Evolutionary conservation across 345 rosid species (phyloP).

Genomic region (Barbarea vulgaris): DNA sequence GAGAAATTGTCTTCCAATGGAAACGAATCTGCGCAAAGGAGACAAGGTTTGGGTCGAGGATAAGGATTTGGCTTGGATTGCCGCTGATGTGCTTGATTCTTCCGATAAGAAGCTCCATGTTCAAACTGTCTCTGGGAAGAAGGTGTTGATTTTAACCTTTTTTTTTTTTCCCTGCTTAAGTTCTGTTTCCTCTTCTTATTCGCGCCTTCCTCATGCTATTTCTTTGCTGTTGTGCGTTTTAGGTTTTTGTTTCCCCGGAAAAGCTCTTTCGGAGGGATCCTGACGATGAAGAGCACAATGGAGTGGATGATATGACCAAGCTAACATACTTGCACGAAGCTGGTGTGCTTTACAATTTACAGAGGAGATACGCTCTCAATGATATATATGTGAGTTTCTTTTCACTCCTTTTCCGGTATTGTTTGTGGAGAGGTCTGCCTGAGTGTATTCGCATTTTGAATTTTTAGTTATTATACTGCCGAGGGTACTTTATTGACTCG

Average conservation of each 20-base stretch:
- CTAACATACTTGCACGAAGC: conserved; percentile 95
- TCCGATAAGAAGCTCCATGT: conserved; percentile 58
- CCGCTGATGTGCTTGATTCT: conserved; percentile 64
- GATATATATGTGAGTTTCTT: conserved; percentile 83
- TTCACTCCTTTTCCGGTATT: background rate
- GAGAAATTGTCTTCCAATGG: conserved; percentile 38
- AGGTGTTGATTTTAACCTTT: conserved; percentile 50
- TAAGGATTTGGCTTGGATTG: conserved; percentile 79
- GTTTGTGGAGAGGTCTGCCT: background rate
- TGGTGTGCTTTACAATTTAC: conserved; percentile 86
- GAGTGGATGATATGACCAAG: conserved; percentile 99
- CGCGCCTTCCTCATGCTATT: background rate
- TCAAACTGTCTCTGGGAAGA: conserved; percentile 53
- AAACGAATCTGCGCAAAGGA: conserved; percentile 66
- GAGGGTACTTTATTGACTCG: background rate
- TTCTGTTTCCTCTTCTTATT: conserved; percentile 13
- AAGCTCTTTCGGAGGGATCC: conserved; percentile 72
- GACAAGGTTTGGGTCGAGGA: conserved; percentile 89
- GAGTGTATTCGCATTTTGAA: background rate
- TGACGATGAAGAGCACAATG: conserved; percentile 88
- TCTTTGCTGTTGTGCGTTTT: background rate
- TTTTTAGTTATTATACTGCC: background rate
- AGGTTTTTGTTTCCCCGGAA: conserved; percentile 59
- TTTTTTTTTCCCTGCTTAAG: background rate
- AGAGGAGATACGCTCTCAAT: conserved; percentile 86